Evolutionary conservation across 495 filamentous ascomycete genomes (phyloP), one percentile per base, ranked within the genome.

Genomic region (Penicillium crystallinum): DNA sequence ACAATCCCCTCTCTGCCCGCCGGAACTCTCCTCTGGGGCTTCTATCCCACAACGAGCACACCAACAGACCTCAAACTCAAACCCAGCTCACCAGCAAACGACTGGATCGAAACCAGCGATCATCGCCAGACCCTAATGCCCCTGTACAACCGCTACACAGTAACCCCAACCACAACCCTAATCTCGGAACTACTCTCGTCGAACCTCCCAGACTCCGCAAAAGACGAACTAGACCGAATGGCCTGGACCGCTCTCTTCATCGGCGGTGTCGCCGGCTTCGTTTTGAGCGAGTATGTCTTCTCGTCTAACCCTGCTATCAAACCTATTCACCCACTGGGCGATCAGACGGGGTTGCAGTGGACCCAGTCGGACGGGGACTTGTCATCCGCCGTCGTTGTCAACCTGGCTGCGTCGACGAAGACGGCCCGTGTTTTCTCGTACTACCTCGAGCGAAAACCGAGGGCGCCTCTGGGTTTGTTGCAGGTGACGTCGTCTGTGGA

Each of bases 141-240:
- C 0, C 48, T 84, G 10, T 84, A 85, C 58, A 84, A 83, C 57
- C 69, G 68, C 4, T 81, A 80, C 53, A 40, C 64, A 1, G 41
- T 34, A 33, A 23, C 19, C 12, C 45, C 22, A 49, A 57, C 38
- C 56, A 63, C 36, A 48, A 50, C 10, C 46, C 59, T 43, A 10
- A 44, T 43, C 27, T n/a, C 19, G n/a, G 15, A 48, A 5, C 31
- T 41, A 2, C 8, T 7, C 23, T 27, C 22, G n/a, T n/a, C 39
- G 34, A 37, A 1, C 33, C 18, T n/a, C 18, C 25, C 45, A 44
- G 11, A 27, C 52, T 19, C 46, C 17, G 46, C 46, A 4, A n/a
- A 15, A n/a, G 52, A 62, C 2, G 35, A 50, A 15, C 43, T 47
- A 12, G 48, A 62, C 2, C 48, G 47, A 1, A 56, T 73, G 63